These are phyloP conservation scores for Epichloe sylvatica DNA, from an alignment of 2,329 filamentous ascomycete genomes.

Conservation along the genomic window DNA sequence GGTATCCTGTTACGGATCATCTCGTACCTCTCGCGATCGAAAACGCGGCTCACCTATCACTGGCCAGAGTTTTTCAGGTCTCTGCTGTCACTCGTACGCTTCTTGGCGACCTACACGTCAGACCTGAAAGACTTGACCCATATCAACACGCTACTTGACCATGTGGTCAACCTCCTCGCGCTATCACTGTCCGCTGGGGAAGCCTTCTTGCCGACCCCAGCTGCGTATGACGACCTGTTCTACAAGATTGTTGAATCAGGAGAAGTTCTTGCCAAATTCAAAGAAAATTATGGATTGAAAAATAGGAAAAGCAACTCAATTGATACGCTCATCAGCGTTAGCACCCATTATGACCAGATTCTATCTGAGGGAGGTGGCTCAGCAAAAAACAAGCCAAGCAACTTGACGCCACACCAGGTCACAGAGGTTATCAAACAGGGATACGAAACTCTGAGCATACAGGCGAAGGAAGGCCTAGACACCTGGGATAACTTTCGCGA, in stretches of 20 bases:
- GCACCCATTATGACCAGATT: conserved; percentile 73
- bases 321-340: conserved; percentile 69
- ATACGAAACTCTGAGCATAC: conserved; percentile 87
- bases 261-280: conserved; percentile 73
- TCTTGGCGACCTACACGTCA: conserved; percentile 71
- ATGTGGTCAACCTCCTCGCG: conserved; percentile 69
- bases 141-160: conserved; percentile 60
- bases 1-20: conserved; percentile 72
- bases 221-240: conserved; percentile 89
- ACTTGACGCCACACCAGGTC: conserved; percentile 71
- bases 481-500: conserved; percentile 79
- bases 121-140: conserved; percentile 58
- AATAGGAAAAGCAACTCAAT: conserved; percentile 56
- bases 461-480: conserved; percentile 74
- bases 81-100: conserved; percentile 74
- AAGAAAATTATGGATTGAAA: conserved; percentile 54
- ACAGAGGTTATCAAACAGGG: conserved; percentile 88
- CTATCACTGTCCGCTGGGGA: conserved; percentile 78
- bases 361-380: conserved; percentile 42
- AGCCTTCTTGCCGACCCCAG: conserved; percentile 73
- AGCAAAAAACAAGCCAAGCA: conserved; percentile 38
- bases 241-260: conserved; percentile 95
- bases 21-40: conserved; percentile 68
- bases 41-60: conserved; percentile 74
- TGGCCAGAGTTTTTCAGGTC: conserved; percentile 93